Evolutionary conservation across 768 basidiomycete species (phyloP), one percentile per base, ranked within the genome.

Genomic region (Rhodosporidiobolus sp.): DNA sequence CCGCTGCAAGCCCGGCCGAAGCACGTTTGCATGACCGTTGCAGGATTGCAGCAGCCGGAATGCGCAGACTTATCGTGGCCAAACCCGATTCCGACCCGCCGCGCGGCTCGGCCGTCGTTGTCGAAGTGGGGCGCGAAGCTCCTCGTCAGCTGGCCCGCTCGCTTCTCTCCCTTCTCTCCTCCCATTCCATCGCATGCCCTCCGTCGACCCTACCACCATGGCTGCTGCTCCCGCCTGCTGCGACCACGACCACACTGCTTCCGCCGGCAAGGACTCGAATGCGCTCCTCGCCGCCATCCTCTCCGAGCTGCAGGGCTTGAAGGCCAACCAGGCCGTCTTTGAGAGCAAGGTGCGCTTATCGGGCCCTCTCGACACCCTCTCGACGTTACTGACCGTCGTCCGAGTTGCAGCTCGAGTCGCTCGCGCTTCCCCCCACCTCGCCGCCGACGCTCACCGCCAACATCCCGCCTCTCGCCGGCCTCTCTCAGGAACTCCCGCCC

Each of bases 201-300:
- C n/a, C 32, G 12, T 14, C n/a, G 28, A n/a, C 34, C 4, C 55
- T 22, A 9, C 48, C 26, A 35, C 26, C 26, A 69, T 69, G 68
- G 38, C 38, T 43, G 38, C 38, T 14, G 38, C 38, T 43, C 38
- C 38, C 38, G 38, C 38, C 38, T 69, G 62, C 35, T 32, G 46
- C 26, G 7, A 48, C 45, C 26, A 46, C 3, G 12, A 54, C 35
- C 22, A 28, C 24, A 38, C 54, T 22, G 24, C 54, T 7, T 17
- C 54, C 17, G 62, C 54, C 34, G 55, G 61, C 34, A 52, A 43
- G 38, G 38, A 43, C 38, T 14, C 7, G 38, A 43, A 43, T 26
- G 65, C 58, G 1, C 63, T 77, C 35, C 73, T 77, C 32, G 49
- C 57, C n/a, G 68, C 69, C n/a, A 77, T 78, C 68, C 68, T 78